These are phyloP conservation scores for Epichloe baconii DNA, from an alignment of 2,329 filamentous ascomycete species.

Conservation along the genomic window DNA sequence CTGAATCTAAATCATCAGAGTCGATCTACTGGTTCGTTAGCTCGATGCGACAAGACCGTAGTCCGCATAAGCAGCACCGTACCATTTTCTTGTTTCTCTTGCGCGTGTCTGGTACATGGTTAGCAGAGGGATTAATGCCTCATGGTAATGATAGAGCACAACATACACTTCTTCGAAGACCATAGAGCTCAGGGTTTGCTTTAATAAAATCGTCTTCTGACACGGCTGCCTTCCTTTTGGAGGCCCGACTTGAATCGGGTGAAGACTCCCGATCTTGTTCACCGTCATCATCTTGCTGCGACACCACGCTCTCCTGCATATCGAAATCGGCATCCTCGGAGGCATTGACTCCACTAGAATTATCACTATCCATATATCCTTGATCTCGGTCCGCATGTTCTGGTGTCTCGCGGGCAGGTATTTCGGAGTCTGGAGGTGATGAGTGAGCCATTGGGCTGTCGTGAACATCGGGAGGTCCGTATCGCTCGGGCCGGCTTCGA, in stretches of 20 bases:
- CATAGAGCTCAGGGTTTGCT: slow-evolving; percentile 90
- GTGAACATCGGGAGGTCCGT: slow-evolving; percentile 61
- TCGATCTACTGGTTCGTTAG: slow-evolving; percentile 26
- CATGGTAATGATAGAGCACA: slow-evolving; percentile 11
- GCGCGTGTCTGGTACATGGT: slow-evolving; percentile 35
- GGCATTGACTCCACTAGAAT: slow-evolving; percentile 38
- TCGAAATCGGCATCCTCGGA: slow-evolving; percentile 67
- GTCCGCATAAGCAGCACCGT: slow-evolving; percentile 18
- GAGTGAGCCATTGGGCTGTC: slow-evolving; percentile 39
- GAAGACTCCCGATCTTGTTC: slow-evolving; percentile 53
- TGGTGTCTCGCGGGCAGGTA: slow-evolving; percentile 26
- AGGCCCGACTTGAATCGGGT: slow-evolving; percentile 51
- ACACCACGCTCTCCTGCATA: slow-evolving; percentile 45
- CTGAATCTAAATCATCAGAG: slow-evolving; percentile 57
- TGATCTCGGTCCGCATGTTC: slow-evolving; percentile 27
- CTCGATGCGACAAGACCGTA: not conserved
- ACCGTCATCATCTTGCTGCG: slow-evolving; percentile 30
- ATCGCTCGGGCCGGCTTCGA: slow-evolving; percentile 31
- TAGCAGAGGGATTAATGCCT: slow-evolving; percentile 14
- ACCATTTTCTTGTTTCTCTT: slow-evolving; percentile 44
- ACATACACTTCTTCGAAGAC: slow-evolving; percentile 80
- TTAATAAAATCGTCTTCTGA: slow-evolving; percentile 75
- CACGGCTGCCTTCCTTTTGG: slow-evolving; percentile 58
- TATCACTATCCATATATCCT: slow-evolving; percentile 32
- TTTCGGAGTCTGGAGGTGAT: slow-evolving; percentile 29